These are phyloP conservation scores for Diplodia intermedia DNA, from an alignment of 2,329 filamentous ascomycete species.

Conservation along the genomic window DNA sequence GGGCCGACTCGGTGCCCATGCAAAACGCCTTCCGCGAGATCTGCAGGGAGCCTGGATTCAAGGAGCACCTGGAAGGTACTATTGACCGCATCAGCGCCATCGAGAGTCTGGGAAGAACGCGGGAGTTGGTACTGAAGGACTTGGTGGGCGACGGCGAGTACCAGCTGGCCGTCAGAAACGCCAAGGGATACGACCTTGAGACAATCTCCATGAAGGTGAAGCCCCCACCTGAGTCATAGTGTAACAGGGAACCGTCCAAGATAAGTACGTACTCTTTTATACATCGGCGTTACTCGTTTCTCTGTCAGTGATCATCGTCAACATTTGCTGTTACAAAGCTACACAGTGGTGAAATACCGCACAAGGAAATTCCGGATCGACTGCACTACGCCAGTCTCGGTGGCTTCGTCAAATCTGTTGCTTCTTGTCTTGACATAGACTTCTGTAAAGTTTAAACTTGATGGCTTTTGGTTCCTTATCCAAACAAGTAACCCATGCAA, in stretches of 20 bases:
- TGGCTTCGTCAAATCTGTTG: neutral
- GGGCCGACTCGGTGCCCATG: slow-evolving; percentile 85
- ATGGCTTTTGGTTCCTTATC: neutral
- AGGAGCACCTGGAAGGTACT: slow-evolving; percentile 78
- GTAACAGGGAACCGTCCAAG: neutral
- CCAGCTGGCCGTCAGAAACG: slow-evolving; percentile 5
- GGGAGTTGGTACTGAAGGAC: slow-evolving; percentile 88
- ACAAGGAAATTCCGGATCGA: no score
- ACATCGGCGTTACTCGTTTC: no score
- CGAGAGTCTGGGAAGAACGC: slow-evolving; percentile 76
- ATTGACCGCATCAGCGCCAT: slow-evolving; percentile 81
- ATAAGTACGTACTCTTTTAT: no score
- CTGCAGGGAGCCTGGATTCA: slow-evolving; percentile 73
- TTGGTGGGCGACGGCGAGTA: slow-evolving; percentile 49
- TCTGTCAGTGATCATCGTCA: no score
- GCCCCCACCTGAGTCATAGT: neutral
- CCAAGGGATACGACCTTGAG: slow-evolving; percentile 18
- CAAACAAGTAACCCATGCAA: neutral
- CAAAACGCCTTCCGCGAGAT: slow-evolving; percentile 83
- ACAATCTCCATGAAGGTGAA: slow-evolving; percentile 23
- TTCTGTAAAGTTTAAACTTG: neutral
- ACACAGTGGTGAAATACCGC: no score
- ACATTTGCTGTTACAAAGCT: no score
- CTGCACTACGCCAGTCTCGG: no score
- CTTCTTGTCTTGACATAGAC: neutral